phyloP scores from a whole-genome alignment of 352 stramenopile species.

The Pythium pyrilobum region DNA sequence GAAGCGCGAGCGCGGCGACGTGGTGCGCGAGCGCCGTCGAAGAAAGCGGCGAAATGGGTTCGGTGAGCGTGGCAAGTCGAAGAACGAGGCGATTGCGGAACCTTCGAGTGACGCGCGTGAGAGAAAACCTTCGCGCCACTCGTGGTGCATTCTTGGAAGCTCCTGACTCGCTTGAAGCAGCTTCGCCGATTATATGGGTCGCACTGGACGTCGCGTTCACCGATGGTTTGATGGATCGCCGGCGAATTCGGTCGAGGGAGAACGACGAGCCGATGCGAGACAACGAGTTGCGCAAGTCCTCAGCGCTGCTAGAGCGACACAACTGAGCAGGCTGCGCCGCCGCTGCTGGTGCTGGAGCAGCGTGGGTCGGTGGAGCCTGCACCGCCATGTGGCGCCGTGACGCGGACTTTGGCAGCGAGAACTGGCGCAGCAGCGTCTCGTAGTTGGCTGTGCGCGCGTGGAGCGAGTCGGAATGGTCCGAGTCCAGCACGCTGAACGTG shows the following conservation, averaged over 20 bases:
- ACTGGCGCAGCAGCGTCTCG: conserved; percentile 13
- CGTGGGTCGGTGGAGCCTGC: too few species aligned
- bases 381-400: background rate
- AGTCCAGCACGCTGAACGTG: conserved; percentile 11
- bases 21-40: background rate
- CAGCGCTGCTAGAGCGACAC: background rate
- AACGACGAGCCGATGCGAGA: conserved; percentile 1
- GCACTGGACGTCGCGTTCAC: background rate
- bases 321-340: background rate
- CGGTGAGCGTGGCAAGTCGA: background rate
- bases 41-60: background rate
- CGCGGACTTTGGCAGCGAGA: background rate
- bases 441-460: conserved; percentile 13
- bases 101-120: background rate
- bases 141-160: background rate
- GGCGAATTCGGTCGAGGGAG: conserved; percentile 4
- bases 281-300: conserved; percentile 2
- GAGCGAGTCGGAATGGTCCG: conserved; percentile 4
- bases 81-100: background rate
- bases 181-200: too few species aligned
- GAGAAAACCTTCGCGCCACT: background rate
- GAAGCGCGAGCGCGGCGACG: background rate
- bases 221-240: conserved; percentile 2
- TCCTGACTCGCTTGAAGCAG: background rate
- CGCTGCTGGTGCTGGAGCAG: background rate